Evolutionary conservation across 139 green algal genomes (phyloP).

Genomic region (Eudorina sp.): DNA sequence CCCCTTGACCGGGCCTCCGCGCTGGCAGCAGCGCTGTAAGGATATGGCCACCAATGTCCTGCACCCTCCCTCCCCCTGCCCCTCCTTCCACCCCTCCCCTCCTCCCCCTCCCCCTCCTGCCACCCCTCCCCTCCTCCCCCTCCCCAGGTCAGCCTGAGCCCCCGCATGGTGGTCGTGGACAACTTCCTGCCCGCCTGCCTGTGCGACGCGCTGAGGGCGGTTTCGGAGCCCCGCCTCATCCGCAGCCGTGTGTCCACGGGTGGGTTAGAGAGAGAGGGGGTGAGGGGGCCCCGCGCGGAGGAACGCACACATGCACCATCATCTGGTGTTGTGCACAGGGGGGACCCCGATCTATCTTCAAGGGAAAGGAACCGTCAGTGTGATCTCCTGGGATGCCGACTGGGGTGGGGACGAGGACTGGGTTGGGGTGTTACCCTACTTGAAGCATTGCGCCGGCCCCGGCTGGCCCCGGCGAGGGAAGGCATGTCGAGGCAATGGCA

Average conservation of each 20-base stretch:
- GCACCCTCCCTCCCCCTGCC: not conserved
- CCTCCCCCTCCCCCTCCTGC: not conserved
- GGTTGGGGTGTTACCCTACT: too few relatives aligned
- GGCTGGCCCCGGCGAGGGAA: too few relatives aligned
- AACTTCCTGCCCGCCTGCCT: slow-evolving; percentile 47
- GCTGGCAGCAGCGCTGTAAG: not conserved
- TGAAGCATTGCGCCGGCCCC: too few relatives aligned
- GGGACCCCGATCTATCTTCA: too few relatives aligned
- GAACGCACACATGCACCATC: not conserved
- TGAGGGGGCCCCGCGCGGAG: not conserved
- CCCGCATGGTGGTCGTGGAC: slow-evolving; percentile 63
- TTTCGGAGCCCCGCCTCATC: slow-evolving; percentile 49
- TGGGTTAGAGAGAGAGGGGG: not conserved
- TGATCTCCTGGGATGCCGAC: too few relatives aligned
- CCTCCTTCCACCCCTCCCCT: not conserved
- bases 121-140: not conserved
- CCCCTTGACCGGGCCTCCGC: not conserved
- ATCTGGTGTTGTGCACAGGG: too few relatives aligned
- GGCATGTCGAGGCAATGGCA: too few relatives aligned
- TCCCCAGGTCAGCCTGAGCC: slow-evolving; percentile 36
- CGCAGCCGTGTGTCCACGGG: slow-evolving; percentile 59
- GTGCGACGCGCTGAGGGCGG: slow-evolving; percentile 49
- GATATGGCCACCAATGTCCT: too few relatives aligned
- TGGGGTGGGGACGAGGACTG: too few relatives aligned
- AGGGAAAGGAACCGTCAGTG: too few relatives aligned